Percentiles rank a stretch among this genome's conserved stretches.
These are phyloP conservation scores for Calonectria pseudoreteaudii DNA, from an alignment of 2,329 filamentous ascomycete species.

Conservation along the genomic window DNA sequence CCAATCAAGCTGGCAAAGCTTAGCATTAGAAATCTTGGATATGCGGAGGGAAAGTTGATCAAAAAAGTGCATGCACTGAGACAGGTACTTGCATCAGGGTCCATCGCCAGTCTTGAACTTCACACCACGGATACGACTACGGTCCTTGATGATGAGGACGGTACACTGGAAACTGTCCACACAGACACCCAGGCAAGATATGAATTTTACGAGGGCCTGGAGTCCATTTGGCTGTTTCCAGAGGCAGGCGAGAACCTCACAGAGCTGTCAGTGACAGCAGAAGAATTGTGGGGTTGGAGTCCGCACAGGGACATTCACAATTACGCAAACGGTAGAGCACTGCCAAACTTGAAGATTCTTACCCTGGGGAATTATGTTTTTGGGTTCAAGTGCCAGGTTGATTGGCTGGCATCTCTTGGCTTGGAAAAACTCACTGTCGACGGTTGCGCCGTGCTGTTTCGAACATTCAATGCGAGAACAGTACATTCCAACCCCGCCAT, in stretches of 20 bases:
- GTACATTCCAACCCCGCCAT: neutral
- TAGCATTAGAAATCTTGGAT: neutral
- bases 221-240: neutral
- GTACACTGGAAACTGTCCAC: neutral
- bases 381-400: slow-evolving; percentile 54
- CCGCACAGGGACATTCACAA: slow-evolving; percentile 46
- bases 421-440: slow-evolving; percentile 55
- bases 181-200: neutral
- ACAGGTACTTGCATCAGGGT: neutral
- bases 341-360: slow-evolving; percentile 53
- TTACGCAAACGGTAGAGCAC: slow-evolving; percentile 12
- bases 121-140: neutral
- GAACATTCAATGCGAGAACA: neutral
- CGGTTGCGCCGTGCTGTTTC: neutral
- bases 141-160: neutral
- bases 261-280: slow-evolving; percentile 24
- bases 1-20: neutral
- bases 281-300: slow-evolving; percentile 51
- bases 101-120: neutral
- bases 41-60: neutral
- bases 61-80: neutral
- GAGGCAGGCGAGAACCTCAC: neutral
- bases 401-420: slow-evolving; percentile 55
- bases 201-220: neutral
- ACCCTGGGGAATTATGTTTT: slow-evolving; percentile 55